These are phyloP conservation scores for Trypanosoma conorhini DNA, from an alignment of 208 protist genomes.

Conservation along the genomic window DNA sequence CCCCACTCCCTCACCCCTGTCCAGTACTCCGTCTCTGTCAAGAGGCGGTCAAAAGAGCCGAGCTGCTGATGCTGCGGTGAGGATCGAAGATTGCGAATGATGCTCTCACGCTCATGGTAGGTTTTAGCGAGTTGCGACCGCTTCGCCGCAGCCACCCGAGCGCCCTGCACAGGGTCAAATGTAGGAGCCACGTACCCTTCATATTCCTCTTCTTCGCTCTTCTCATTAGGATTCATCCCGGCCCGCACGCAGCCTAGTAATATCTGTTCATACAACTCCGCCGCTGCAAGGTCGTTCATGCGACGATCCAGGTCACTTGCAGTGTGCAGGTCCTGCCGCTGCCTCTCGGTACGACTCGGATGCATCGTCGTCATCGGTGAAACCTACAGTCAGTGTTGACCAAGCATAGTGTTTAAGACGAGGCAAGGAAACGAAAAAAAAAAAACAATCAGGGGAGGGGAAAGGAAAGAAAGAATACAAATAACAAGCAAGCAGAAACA, in stretches of 20 bases:
- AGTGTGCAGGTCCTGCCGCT: slow-evolving; percentile 72
- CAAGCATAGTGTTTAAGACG: no score
- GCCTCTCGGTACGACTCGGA: slow-evolving; percentile 28
- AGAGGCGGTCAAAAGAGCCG: slow-evolving; percentile 70
- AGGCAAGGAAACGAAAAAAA: no score
- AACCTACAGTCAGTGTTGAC: not conserved
- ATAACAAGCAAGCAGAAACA: no score
- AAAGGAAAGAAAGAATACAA: no score
- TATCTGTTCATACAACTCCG: slow-evolving; percentile 83
- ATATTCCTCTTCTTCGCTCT: slow-evolving; percentile 48
- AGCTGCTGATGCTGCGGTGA: slow-evolving; percentile 61
- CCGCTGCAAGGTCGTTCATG: slow-evolving; percentile 72
- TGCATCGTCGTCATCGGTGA: not conserved
- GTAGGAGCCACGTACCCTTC: slow-evolving; percentile 71
- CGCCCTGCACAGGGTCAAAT: slow-evolving; percentile 50
- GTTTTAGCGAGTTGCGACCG: slow-evolving; percentile 41
- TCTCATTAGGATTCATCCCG: slow-evolving; percentile 70
- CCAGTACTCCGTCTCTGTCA: slow-evolving; percentile 88
- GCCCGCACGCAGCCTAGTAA: slow-evolving; percentile 67
- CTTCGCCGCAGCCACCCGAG: slow-evolving; percentile 41
- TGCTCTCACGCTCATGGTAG: slow-evolving; percentile 55
- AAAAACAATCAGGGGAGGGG: no score
- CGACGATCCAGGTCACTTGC: slow-evolving; percentile 59
- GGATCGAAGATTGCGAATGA: slow-evolving; percentile 63
- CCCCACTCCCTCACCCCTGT: slow-evolving; percentile 82